Evolutionary conservation across 2,329 filamentous ascomycete genomes (phyloP).

Genomic region (Fusarium torulosum): DNA sequence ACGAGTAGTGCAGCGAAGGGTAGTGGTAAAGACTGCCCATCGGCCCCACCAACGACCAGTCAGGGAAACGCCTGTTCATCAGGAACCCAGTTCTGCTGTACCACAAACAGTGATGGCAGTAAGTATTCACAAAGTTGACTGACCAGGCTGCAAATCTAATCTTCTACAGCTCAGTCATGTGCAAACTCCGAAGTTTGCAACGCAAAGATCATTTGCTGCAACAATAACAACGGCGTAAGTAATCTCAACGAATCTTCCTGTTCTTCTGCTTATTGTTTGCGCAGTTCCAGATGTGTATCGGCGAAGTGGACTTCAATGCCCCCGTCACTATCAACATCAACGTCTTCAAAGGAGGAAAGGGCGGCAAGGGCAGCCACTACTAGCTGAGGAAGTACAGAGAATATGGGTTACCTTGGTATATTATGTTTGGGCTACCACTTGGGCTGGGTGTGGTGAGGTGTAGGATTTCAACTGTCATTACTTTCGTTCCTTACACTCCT

Average conservation of each 20-base stretch:
- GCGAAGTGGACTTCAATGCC: conserved; percentile 40
- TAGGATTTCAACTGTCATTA: too few relatives aligned
- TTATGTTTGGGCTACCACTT: too few relatives aligned
- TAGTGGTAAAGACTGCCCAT: background rate
- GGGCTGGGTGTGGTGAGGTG: too few relatives aligned
- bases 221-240: conserved; percentile 46
- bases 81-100: conserved; percentile 39
- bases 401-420: background rate
- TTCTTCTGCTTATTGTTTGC: background rate
- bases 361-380: background rate
- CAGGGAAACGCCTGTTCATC: conserved; percentile 12
- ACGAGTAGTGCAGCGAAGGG: background rate
- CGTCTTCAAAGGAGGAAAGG: conserved; percentile 2
- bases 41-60: background rate
- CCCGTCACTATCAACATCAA: conserved; percentile 44
- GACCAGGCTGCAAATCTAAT: background rate
- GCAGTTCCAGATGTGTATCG: conserved; percentile 45
- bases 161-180: conserved; percentile 23
- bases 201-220: conserved; percentile 43
- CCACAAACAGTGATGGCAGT: conserved; percentile 30
- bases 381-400: background rate
- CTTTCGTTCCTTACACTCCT: too few relatives aligned
- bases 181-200: conserved; percentile 32
- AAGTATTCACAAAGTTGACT: background rate
- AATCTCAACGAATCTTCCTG: accelerated